These are phyloP conservation scores for Theileria parva DNA, from an alignment of 169 alveolate species.

Conservation along the genomic window DNA sequence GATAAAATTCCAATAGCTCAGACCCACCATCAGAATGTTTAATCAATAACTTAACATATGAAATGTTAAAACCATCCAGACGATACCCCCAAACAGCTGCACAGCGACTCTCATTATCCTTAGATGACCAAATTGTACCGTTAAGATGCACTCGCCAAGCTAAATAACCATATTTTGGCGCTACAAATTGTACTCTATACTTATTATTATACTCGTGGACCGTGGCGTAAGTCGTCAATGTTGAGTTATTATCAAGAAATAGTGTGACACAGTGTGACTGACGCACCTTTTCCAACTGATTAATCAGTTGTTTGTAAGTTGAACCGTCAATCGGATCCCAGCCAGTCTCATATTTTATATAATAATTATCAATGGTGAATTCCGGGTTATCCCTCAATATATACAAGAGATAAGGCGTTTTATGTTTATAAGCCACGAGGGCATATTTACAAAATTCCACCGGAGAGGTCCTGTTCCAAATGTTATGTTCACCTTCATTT, in stretches of 20 bases:
- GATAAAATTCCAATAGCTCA: not conserved
- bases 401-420: not conserved
- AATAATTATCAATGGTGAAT: not conserved
- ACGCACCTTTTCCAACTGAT: not conserved
- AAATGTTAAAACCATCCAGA: not conserved
- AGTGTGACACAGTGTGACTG: not conserved
- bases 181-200: not conserved
- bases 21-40: not conserved
- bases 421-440: not conserved
- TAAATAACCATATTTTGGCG: not conserved
- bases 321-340: not conserved
- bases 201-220: not conserved
- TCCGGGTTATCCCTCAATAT: not conserved
- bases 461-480: not conserved
- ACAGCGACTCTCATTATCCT: not conserved
- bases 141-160: not conserved
- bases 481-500: not conserved
- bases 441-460: not conserved
- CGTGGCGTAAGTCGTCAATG: not conserved
- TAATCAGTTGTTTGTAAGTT: not conserved
- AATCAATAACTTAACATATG: not conserved
- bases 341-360: not conserved
- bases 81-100: conserved; percentile 7
- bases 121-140: not conserved
- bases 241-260: not conserved